A percentile compares a stretch with the other conserved stretches of the same genome.
These are phyloP conservation scores for Apodospora peruviana DNA, from an alignment of 495 filamentous ascomycete genomes.

Conservation along the genomic window DNA sequence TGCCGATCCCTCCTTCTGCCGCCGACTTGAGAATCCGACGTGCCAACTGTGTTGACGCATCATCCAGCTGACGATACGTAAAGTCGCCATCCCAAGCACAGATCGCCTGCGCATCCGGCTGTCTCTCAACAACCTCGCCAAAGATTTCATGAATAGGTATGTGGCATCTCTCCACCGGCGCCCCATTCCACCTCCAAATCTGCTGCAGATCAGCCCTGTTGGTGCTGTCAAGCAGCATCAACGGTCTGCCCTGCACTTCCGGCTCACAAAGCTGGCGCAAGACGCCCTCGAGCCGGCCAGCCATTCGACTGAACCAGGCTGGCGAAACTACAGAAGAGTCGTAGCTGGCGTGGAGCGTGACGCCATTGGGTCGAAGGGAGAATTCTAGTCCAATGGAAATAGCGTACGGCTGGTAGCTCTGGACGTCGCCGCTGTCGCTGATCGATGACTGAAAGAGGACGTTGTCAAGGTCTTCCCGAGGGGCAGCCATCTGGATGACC, in stretches of 20 bases:
- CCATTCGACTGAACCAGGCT: no score
- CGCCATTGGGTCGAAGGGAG: no score
- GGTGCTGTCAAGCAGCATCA: no score
- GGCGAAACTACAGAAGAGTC: background rate
- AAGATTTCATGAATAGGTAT: background rate
- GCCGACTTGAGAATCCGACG: background rate
- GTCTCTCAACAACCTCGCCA: background rate
- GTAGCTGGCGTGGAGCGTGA: background rate
- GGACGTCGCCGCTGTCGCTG: background rate
- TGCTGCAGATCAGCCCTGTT: background rate
- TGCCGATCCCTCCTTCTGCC: background rate
- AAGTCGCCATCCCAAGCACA: background rate
- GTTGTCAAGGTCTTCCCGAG: background rate
- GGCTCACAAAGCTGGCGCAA: no score
- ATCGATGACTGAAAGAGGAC: background rate
- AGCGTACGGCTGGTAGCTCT: no score
- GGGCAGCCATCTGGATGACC: background rate
- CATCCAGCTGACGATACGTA: background rate
- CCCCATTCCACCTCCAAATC: background rate
- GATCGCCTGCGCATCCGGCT: background rate
- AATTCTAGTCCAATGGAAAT: no score
- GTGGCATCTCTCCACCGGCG: background rate
- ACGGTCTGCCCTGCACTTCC: no score
- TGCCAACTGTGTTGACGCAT: background rate
- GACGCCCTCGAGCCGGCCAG: no score